Base-by-base conservation (phyloP, 2,329 filamentous ascomycete genomes). In the Beauveria brongniartii region DNA sequence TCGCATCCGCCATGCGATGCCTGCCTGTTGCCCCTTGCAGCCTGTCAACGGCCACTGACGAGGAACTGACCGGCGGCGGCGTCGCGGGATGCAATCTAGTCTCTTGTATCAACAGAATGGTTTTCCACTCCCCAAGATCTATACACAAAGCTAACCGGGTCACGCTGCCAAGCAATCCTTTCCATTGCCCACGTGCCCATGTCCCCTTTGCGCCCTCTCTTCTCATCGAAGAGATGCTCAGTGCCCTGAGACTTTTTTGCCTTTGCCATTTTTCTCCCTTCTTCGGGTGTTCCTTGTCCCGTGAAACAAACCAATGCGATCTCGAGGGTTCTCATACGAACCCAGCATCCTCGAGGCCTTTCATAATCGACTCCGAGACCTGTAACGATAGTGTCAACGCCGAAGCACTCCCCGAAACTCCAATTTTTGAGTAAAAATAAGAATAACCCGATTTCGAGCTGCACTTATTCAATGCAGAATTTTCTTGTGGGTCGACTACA, bases 401-500 rank as follows among this genome's bases (percentile, higher is more conserved):
- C 59, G 46, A 58, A 61, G 53, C 60, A 53, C 54, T 44, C 10
- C 18, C 53, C 37, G 20, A 52, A 63, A 61, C 59, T 50, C 55
- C 50, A 16, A 3, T 8, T 14, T 40, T 46, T 26, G 22, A 48
- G 18, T 64, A 66, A 63, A 63, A 69, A 12, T 26, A 53, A 24
- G 24, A 44, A 48, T 28, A 55, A 26, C 24, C 44, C 18, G 20
- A 51, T 6, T 44, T 54, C 50, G 30, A 60, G 43, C 43, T 20
- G 20, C 28, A 34, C n/a, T 43, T 52, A 14, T 9, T 26, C 12
- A 6, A 28, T 26, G 26, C 40, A 47, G 26, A n/a, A 28, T n/a
- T 8, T 53, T 43, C 16, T 40, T 10, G n/a, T 20, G 10, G 26
- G 28, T 43, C 58, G 43, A 55, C 75, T 88, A 92, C 88, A 92